A percentile compares a stretch with the other conserved stretches of the same genome.
phyloP scores from a whole-genome alignment of 352 stramenopile genomes.

The Pythium brachiatum region DNA sequence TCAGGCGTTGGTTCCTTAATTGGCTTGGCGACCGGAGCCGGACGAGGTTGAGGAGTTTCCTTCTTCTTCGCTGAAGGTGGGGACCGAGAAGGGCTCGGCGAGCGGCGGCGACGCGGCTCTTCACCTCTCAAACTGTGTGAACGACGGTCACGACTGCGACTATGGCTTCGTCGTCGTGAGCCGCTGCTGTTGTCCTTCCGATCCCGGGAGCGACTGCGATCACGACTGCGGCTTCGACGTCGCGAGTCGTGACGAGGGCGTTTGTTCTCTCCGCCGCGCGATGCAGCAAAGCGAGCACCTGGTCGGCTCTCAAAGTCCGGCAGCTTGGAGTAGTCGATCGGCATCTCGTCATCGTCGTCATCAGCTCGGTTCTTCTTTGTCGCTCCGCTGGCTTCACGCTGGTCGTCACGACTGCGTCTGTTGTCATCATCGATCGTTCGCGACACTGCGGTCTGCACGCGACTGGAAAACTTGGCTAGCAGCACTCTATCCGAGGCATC shows the following conservation, averaged over 20 bases:
- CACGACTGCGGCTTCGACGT: conserved; percentile 43
- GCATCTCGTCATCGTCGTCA: conserved; percentile 40
- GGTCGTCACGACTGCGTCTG: not conserved
- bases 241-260: conserved; percentile 7
- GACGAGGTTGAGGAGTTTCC: not conserved
- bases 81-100: conserved; percentile 13
- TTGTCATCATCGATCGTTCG: conserved; percentile 28
- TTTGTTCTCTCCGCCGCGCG: conserved; percentile 25
- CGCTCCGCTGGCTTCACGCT: not conserved
- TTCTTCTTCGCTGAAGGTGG: not conserved
- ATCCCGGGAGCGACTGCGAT: conserved; percentile 19
- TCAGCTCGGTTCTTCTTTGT: conserved; percentile 1
- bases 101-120: conserved; percentile 7
- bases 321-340: conserved; percentile 80
- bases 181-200: not conserved
- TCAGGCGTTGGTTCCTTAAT: conserved; percentile 8
- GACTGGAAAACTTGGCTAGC: conserved; percentile 55
- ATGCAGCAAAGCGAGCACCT: conserved; percentile 21
- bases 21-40: not conserved
- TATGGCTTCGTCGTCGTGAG: conserved; percentile 8
- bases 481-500: conserved; percentile 62
- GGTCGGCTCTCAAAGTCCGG: conserved; percentile 60
- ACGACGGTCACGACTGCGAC: conserved; percentile 1
- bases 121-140: not conserved
- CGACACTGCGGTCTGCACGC: conserved; percentile 53